Base-by-base conservation (phyloP, 2,329 filamentous ascomycete genomes). In the Microdochium paspali region DNA sequence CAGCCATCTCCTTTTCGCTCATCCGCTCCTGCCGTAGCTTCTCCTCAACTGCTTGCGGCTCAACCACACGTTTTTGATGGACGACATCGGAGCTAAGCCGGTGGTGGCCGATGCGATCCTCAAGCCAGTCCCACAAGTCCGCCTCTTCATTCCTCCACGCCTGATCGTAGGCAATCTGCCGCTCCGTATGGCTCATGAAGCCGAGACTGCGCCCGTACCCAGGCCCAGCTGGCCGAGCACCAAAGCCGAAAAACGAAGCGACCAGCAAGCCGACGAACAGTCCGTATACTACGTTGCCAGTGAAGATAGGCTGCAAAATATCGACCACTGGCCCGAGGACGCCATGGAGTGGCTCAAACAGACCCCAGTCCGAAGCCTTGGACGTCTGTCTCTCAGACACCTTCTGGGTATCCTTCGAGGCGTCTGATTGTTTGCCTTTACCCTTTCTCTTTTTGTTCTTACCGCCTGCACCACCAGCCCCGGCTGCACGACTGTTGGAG, bases 101-200 rank as follows among this genome's bases (percentile, higher is more conserved):
- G 48, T 89, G 84, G 61, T 93, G 70, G 2, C 88, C 85, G 2
- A 89, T 83, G 18, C 90, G 77, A 57, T 95, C 87, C 63, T 96
- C 90, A 4, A 96, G 70, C 90, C 90, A 96, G 49, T 87, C 84
- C 90, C 90, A 96, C 10, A 96, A 70, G 57, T 93, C 88, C 54
- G 80, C 88, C 62, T 96, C 90, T 63, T 96, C 89, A 35, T 80
- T 74, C 30, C 82, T 77, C 90, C 91, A 98, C 60, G 97, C 85
- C 66, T 95, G 87, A 55, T 97, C 90, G 62, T 96, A 97, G 0
- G 87, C 89, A 2, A 85, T 82, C 15, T 90, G 68, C 5, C 90
- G 79, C 47, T 90, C 82, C 0, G 86, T 77, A 24, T 68, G 69
- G 58, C 63, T 56, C 52, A 69, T 52, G 57, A 66, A 71, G 2